Percentiles rank a stretch among this genome's conserved stretches.
These are phyloP conservation scores for Trametes versicolor DNA, from an alignment of 1,284 basidiomycete species.

Conservation along the genomic window DNA sequence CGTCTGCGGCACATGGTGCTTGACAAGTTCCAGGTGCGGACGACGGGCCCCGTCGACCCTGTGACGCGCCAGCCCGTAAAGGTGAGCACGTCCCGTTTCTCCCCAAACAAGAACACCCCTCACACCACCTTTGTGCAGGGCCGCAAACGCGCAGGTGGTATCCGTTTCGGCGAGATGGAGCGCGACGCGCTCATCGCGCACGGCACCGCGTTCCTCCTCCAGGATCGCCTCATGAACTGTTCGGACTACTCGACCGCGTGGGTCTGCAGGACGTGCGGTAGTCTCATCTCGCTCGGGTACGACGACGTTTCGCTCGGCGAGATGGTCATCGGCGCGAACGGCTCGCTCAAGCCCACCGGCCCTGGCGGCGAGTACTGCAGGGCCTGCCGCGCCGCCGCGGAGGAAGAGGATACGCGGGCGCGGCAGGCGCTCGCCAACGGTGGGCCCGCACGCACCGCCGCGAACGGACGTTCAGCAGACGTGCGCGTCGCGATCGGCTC, in stretches of 20 bases:
- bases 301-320: conserved; percentile 84
- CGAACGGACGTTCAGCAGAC: conserved; percentile 54
- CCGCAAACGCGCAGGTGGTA: conserved; percentile 97
- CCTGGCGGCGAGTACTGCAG: conserved; percentile 92
- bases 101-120: conserved; percentile 1
- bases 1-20: conserved; percentile 99
- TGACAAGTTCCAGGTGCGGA: conserved; percentile 99
- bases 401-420: conserved; percentile 66
- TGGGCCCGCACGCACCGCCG: conserved; percentile 26
- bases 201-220: conserved; percentile 97
- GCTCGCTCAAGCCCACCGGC: conserved; percentile 63
- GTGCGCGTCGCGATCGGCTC: conserved; percentile 71
- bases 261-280: conserved; percentile 97
- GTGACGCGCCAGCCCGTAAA: conserved; percentile 98
- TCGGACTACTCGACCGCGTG: conserved; percentile 99
- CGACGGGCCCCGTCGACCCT: conserved; percentile 96
- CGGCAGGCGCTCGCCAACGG: conserved; percentile 61
- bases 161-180: conserved; percentile 99
- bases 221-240: conserved; percentile 99
- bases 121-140: conserved; percentile 63
- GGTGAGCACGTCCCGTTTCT: conserved; percentile 55
- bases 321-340: conserved; percentile 60
- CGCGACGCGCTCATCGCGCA: conserved; percentile 98
- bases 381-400: conserved; percentile 81
- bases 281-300: conserved; percentile 94